Base-by-base conservation (phyloP, 345 rosid species). In the Eucalyptus dawsonii region DNA sequence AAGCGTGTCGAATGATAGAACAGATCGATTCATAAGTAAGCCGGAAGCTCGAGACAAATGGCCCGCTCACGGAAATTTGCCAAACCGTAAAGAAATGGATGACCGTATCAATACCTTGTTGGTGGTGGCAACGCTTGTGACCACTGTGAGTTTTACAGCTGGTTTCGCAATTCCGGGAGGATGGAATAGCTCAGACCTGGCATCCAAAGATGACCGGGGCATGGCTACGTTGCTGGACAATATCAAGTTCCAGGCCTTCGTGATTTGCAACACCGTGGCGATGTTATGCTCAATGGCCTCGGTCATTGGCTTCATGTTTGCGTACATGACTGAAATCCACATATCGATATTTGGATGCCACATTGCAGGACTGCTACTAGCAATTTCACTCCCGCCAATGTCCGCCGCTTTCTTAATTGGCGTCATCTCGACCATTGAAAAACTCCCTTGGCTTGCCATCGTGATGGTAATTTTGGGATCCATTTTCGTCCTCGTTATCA, bases 71-170 rank as follows among this genome's bases (percentile, higher is more conserved):
- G 12, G 0, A 58, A 25, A 7, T 17, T 53, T 53, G 56, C 56
- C 56, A 51, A 17, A 1, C n/a, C n/a, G n/a, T 51, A 51, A 51
- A 51, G 56, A 53, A 53, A 4, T 0, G 2, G 4, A 7, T 3
- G 0, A n/a, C 0, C 4, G 4, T 17, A 53, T 53, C 56, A 0
- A 19, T 17, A 7, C 9, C 56, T 1, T 53, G 56, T 0, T 53
- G 56, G 0, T 1, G 40, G 40, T 40, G 40, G 40, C 40, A 40
- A 40, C 31, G 15, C 16, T 60, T 60, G 69, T 60, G 31, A 0
- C 69, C 15, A 0, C 1, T 11, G 69, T 27, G 69, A 60, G 3
- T 60, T 60, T 60, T 16, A 0, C 69, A 60, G 31, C 69, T 27
- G 69, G 69, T 60, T 27, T 60, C 8, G 14, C 69, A 60, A 31